Evolutionary conservation across 495 filamentous ascomycete species (phyloP).

Genomic region (Penicillium subrubescens): DNA sequence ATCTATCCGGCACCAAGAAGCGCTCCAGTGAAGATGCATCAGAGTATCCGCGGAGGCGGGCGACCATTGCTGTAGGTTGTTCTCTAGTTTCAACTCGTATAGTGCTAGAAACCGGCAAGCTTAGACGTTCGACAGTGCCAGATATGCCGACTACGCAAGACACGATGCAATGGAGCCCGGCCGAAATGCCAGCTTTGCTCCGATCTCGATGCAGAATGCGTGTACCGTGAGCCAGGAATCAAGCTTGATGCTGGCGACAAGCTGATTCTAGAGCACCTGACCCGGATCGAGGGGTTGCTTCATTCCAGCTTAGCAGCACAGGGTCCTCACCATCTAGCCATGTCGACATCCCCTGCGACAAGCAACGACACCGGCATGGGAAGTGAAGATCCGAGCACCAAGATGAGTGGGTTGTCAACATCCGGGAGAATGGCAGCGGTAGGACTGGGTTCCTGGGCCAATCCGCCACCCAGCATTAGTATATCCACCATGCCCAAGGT

Average conservation of each 20-base stretch:
- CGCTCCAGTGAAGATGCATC: slow-evolving; percentile 65
- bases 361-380: slow-evolving; percentile 70
- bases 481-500: slow-evolving; percentile 84
- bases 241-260: slow-evolving; percentile 87
- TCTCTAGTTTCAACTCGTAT: neutral
- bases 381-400: slow-evolving; percentile 60
- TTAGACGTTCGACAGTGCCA: slow-evolving; percentile 60
- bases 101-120: neutral
- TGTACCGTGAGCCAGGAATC: slow-evolving; percentile 83
- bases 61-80: slow-evolving; percentile 69
- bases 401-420: slow-evolving; percentile 35
- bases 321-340: slow-evolving; percentile 45
- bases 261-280: slow-evolving; percentile 75
- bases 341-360: slow-evolving; percentile 64
- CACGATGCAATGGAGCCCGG: slow-evolving; percentile 78
- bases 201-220: slow-evolving; percentile 78
- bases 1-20: slow-evolving; percentile 47
- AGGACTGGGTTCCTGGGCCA: slow-evolving; percentile 74
- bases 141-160: slow-evolving; percentile 81
- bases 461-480: slow-evolving; percentile 55
- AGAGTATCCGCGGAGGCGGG: slow-evolving; percentile 69
- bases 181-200: slow-evolving; percentile 83
- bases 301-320: slow-evolving; percentile 63
- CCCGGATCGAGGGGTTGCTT: slow-evolving; percentile 74
- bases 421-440: slow-evolving; percentile 63